A percentile compares a stretch with the other conserved stretches of the same genome.
Conservation (phyloP, 306 rosid species). For the Corylus americana region DNA sequence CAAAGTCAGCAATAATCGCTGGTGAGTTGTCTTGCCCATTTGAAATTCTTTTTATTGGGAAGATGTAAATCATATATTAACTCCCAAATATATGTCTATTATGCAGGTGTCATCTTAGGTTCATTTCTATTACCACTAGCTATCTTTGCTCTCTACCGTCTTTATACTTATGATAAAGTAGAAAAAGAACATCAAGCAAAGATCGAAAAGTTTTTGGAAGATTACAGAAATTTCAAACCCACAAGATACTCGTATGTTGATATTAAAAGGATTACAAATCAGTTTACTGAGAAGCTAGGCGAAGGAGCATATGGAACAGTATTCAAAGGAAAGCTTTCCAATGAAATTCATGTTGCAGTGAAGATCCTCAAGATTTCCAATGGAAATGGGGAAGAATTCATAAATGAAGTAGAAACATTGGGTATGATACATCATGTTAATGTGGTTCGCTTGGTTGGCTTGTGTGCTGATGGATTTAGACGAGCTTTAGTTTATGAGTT, state of each 20-base stretch:
- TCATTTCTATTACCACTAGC: constrained; percentile 7
- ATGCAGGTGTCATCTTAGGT: constrained; percentile 28
- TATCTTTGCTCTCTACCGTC: neutral
- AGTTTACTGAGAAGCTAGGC: too few species aligned
- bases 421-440: constrained; percentile 41
- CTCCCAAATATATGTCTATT: neutral
- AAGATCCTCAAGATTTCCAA: constrained; percentile 28
- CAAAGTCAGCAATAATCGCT: constrained; percentile 6
- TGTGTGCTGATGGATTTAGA: constrained; percentile 32
- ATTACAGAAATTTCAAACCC: constrained; percentile 31
- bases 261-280: constrained; percentile 24
- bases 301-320: constrained; percentile 29
- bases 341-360: constrained; percentile 30
- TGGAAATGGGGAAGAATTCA: constrained; percentile 39
- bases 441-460: constrained; percentile 37
- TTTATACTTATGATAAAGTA: neutral
- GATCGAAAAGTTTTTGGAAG: constrained; percentile 28
- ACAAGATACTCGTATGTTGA: constrained; percentile 33
- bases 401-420: constrained; percentile 41
- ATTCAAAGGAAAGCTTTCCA: constrained; percentile 28
- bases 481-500: constrained; percentile 34
- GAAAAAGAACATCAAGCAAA: constrained; percentile 24
- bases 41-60: neutral
- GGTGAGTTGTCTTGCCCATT: constrained; percentile 21
- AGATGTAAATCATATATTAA: neutral